These are phyloP conservation scores for Serendipita sp. DNA, from an alignment of 768 basidiomycete species.

Conservation along the genomic window DNA sequence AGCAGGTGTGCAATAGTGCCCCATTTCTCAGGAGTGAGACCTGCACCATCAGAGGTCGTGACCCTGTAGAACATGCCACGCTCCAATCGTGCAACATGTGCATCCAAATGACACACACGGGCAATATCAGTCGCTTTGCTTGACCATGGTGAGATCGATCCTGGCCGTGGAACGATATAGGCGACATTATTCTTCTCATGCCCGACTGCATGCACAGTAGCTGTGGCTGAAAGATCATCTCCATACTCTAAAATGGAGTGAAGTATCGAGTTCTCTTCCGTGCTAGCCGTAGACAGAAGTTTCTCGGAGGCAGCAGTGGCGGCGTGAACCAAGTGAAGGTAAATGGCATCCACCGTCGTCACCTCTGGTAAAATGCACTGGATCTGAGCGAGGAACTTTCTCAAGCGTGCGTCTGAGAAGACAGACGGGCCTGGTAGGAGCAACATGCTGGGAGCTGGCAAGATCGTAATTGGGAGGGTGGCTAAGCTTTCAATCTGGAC, in stretches of 20 bases:
- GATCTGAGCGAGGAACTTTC: slow-evolving; percentile 45
- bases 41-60: slow-evolving; percentile 26
- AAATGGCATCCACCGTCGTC: slow-evolving; percentile 61
- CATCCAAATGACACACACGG: slow-evolving; percentile 63
- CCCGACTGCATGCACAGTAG: slow-evolving; percentile 27
- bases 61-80: slow-evolving; percentile 64
- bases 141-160: slow-evolving; percentile 97
- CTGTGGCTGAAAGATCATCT: slow-evolving; percentile 42
- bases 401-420: slow-evolving; percentile 54
- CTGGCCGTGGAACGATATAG: slow-evolving; percentile 69
- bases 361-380: slow-evolving; percentile 38
- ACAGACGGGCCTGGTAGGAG: slow-evolving; percentile 63
- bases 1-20: slow-evolving; percentile 49
- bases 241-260: slow-evolving; percentile 72
- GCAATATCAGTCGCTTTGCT: slow-evolving; percentile 98
- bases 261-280: slow-evolving; percentile 37
- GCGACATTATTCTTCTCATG: slow-evolving; percentile 28
- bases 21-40: slow-evolving; percentile 33
- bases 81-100: slow-evolving; percentile 66
- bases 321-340: slow-evolving; percentile 72
- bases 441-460: slow-evolving; percentile 38
- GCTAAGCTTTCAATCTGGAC: neutral
- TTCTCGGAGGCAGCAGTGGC: slow-evolving; percentile 28
- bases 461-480: neutral
- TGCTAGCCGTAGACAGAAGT: slow-evolving; percentile 31